Evolutionary conservation across 2,329 filamentous ascomycete species (phyloP), one percentile per base, ranked within the genome.

Genomic region (Didymella glomerata): DNA sequence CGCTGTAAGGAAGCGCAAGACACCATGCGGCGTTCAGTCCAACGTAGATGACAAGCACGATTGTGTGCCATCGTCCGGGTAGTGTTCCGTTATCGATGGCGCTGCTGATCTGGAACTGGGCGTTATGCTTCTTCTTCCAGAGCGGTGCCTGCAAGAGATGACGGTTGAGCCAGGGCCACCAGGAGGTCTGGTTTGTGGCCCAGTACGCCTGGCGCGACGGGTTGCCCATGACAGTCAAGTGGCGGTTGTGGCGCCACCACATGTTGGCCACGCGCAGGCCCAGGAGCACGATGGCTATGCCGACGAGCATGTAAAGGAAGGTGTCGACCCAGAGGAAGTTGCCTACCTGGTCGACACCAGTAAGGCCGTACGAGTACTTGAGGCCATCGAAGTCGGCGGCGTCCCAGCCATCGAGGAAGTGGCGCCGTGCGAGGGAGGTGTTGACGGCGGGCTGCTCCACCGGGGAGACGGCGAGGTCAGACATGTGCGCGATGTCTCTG

Each of bases 1-100:
- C 77, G 32, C 79, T 79, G 72, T 85, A 92, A 47, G 86, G 83
- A 49, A 93, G 83, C 40, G 87, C 80, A 49, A 90, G 81, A 73
- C 90, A 93, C 79, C 95, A 96, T 9, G 87, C 87, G 41, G 94
- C 74, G 72, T 97, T 96, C 59, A 86, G 88, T 3, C 80, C 80
- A n/a, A 91, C 77, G 73, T 94, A 94, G 27, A 85, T 76, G 24
- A 84, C 48, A 18, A 96, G 80, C 68, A 95, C 83, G 49, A 91
- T 73, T 11, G 88, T 85, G 74, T 96, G 91, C 69, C 93, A 88
- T 48, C 92, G 83, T n/a, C 90, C 90, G 0, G 92, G 92, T 18
- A 96, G 79, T 0, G 91, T 94, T 63, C 92, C 90, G 54, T 92
- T 86, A 66, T 88, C 88, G 71, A 91, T 78, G 8, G 88, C 88